Base-by-base conservation (phyloP, 352 stramenopile genomes). In the Pythium insidiosum region DNA sequence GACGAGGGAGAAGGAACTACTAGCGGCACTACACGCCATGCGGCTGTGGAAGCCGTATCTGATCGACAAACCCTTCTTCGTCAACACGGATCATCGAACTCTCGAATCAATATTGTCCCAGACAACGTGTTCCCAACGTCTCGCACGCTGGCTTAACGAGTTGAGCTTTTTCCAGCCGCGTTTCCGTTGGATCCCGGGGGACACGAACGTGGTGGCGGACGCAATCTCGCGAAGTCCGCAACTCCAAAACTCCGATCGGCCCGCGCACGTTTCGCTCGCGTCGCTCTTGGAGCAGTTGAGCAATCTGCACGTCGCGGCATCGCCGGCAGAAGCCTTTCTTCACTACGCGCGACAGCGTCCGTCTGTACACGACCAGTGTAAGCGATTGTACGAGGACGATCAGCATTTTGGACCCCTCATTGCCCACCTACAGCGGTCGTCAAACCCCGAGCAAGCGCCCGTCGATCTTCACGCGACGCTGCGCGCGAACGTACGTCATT, bases 281-380 rank as follows among this genome's bases (percentile, higher is more conserved):
- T 9, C 28, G 15, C 15, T 33, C 9, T 15, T 33, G 9, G 9
- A 9, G 28, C 28, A 33, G 15, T 15, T 33, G 9, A 9, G 15
- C 28, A 15, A 9, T 13, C 28, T 13, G 28, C 28, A 33, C 9
- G 9, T 15, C 9, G 28, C 28, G 28, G 15, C 15, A 13, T 9
- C 9, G 28, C 28, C 10, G 21, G 40, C 36, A 7, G 19, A 26
- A 6, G 29, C 10, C 11, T 47, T 29, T 16, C 28, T 21, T 3
- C 18, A 38, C 26, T 47, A 36, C 28, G 20, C 18, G 15, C 16
- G 18, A 10, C 40, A 47, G 29, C 25, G 40, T 3, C 40, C 40
- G 16, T 38, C 40, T 2, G 21, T 47, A 13, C 28, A 25, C 40
- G 40, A 47, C 18, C 40, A 47, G 29, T 47, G n/a, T n/a, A n/a